These are phyloP conservation scores for Stevia rebaudiana DNA, from an alignment of 140 eudicot species.

Conservation along the genomic window DNA sequence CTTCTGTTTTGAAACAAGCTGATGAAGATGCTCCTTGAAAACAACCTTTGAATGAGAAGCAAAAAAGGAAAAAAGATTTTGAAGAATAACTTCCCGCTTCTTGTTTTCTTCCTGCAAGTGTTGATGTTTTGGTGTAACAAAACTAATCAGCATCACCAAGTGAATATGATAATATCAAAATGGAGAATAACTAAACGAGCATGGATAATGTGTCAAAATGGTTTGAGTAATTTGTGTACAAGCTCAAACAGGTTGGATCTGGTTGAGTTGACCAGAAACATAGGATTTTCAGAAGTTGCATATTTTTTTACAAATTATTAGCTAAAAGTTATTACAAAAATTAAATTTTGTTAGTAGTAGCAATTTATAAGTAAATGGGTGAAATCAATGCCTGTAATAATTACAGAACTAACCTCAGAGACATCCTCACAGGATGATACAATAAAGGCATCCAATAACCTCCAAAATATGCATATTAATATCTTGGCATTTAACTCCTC, in stretches of 20 bases:
- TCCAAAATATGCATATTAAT: constrained; percentile 58
- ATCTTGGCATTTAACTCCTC: constrained; percentile 58
- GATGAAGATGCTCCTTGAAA: constrained; percentile 59
- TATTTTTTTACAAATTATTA: not conserved
- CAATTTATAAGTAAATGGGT: not conserved
- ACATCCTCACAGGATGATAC: constrained; percentile 34
- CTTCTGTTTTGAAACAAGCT: constrained; percentile 52
- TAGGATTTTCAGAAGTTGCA: not conserved
- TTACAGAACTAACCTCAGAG: constrained; percentile 38
- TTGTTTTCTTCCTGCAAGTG: constrained; percentile 53
- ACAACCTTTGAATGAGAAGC: constrained; percentile 47
- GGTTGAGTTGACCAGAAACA: not conserved
- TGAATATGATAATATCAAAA: not conserved
- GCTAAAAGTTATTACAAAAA: not conserved
- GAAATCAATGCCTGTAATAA: not conserved
- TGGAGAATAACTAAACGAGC: not conserved
- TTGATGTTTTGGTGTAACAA: constrained; percentile 1
- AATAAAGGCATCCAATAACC: constrained; percentile 48
- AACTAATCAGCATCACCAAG: not conserved
- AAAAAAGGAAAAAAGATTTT: constrained; percentile 63
- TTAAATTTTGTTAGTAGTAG: not conserved
- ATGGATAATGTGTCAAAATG: not conserved
- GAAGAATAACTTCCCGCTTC: constrained; percentile 41
- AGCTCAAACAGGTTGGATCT: not conserved
- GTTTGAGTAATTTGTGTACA: not conserved